These are phyloP conservation scores for Fusarium dlaminii DNA, from an alignment of 2,329 filamentous ascomycete species.

Conservation along the genomic window DNA sequence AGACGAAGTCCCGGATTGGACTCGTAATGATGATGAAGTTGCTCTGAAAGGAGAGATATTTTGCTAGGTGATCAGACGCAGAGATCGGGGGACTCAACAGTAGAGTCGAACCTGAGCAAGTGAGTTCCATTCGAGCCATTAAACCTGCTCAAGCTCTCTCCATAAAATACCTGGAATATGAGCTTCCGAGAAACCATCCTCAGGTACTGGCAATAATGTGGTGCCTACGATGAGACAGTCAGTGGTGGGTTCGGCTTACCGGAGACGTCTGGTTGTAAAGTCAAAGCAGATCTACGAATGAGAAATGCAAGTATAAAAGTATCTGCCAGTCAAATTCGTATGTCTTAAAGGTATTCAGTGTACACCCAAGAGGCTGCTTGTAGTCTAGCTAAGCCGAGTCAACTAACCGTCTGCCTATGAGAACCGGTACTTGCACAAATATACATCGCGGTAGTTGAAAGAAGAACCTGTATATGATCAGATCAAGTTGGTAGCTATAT, in stretches of 20 bases:
- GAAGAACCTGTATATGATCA: rapidly evolving
- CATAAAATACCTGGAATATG: rapidly evolving
- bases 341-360: neutral
- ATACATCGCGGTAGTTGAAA: neutral
- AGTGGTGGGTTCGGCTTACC: neutral
- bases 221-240: rapidly evolving
- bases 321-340: rapidly evolving
- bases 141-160: too few species aligned
- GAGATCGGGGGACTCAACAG: neutral
- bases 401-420: neutral
- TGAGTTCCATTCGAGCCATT: too few species aligned
- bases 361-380: neutral
- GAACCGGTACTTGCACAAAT: neutral
- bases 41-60: neutral
- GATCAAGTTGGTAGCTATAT: rapidly evolving
- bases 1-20: too few species aligned
- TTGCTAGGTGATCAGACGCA: neutral
- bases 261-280: neutral
- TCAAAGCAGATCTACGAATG: neutral
- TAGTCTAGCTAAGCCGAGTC: neutral
- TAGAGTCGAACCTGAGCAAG: neutral
- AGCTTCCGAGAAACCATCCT: neutral
- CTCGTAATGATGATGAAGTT: neutral
- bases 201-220: neutral
- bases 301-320: neutral